phyloP scores from a whole-genome alignment of 2,329 filamentous ascomycete species.

The Monosporascus ibericus region DNA sequence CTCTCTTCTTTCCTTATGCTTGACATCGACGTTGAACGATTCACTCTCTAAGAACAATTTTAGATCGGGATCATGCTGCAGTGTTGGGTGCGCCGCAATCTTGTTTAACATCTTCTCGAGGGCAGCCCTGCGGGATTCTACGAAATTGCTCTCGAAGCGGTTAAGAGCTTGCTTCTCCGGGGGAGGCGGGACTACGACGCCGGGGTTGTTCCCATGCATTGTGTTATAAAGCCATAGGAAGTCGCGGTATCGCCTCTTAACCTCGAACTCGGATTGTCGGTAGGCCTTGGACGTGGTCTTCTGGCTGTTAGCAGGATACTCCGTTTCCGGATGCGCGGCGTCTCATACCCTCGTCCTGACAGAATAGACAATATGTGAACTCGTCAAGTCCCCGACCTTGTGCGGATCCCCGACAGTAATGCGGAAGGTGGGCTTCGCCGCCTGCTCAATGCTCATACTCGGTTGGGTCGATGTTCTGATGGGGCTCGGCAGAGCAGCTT shows the following conservation, averaged over 20 bases:
- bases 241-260: slow-evolving; percentile 89
- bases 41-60: slow-evolving; percentile 98
- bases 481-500: slow-evolving; percentile 47
- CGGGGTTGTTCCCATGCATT: slow-evolving; percentile 88
- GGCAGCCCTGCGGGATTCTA: slow-evolving; percentile 84
- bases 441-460: slow-evolving; percentile 87
- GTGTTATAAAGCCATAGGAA: slow-evolving; percentile 98
- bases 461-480: slow-evolving; percentile 54
- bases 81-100: slow-evolving; percentile 77
- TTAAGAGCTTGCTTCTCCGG: slow-evolving; percentile 97
- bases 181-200: slow-evolving; percentile 88
- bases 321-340: not conserved
- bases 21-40: slow-evolving; percentile 90
- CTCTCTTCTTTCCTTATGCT: slow-evolving; percentile 92
- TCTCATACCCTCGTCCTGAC: slow-evolving; percentile 76
- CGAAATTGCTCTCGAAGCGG: slow-evolving; percentile 93
- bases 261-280: slow-evolving; percentile 83
- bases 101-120: slow-evolving; percentile 98
- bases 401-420: slow-evolving; percentile 94
- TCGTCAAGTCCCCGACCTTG: slow-evolving; percentile 95
- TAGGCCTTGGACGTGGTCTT: slow-evolving; percentile 96
- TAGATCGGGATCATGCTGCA: slow-evolving; percentile 88
- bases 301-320: slow-evolving; percentile 9
- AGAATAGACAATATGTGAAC: slow-evolving; percentile 95
- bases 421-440: slow-evolving; percentile 82